Evolutionary conservation across 192 early-diverging fungal species (phyloP), one percentile per base, ranked within the genome.

Genomic region (Podila horticola): DNA sequence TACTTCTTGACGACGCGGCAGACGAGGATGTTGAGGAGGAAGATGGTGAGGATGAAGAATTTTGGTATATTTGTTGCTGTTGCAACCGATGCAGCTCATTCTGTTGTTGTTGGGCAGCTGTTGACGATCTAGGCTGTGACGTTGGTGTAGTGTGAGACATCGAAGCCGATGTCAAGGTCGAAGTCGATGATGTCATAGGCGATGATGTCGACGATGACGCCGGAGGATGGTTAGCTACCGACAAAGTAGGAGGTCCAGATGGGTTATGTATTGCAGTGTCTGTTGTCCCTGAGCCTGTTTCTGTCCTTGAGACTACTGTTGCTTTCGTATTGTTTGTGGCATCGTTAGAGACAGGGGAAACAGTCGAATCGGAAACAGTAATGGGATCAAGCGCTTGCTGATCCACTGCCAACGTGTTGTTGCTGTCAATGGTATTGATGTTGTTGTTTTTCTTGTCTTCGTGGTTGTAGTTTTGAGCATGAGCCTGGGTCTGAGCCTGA

Each of bases 371-470:
- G 41, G 15, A 45, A 45, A 17, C 52, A 55, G 52, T 55, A 55
- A 17, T 24, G 22, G 2, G n/a, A 55, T 55, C 52, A 55, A 24
- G 52, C n/a, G 52, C 52, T 55, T 55, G 52, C 52, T 55, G 52
- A 55, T 24, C 52, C 17, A 26, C 24, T 7, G 52, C 24, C 22
- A 24, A 10, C 8, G 52, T 11, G 17, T 55, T 55, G 52, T 58
- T 19, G 75, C 5, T 52, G 51, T 48, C 29, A 60, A 33, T 74
- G 65, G 31, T 33, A 48, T 36, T 60, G 63, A 22, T 76, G 74
- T 5, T 55, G n/a, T 55, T 55, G 52, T 22, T 19, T 12, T 50
- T 50, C 4, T 20, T 55, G 52, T 10, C 24, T 20, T 55, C 24
- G 52, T 55, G 9, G 51, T 1, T 52, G 52, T 45, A 52, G 67